Base-by-base conservation (phyloP, 148 eudicot genomes). In the Simmondsia chinensis region DNA sequence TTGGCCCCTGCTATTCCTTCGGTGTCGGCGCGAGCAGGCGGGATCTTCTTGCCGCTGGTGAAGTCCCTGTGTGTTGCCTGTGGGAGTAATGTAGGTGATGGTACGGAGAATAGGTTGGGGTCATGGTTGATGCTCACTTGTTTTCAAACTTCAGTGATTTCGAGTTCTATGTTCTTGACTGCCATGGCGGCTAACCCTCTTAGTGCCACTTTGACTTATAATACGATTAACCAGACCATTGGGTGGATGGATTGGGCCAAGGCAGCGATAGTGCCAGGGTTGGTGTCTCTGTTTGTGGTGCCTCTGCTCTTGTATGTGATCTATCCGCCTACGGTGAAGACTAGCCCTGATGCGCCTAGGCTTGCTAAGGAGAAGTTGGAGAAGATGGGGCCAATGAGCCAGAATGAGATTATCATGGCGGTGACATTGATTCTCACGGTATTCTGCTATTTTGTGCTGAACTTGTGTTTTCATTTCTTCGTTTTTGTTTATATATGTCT, bases 231-330 rank as follows among this genome's bases (percentile, higher is more conserved):
- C 31, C 62, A 70, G 68, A 56, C 80, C 0, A 89, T 89, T 56
- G 93, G 95, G 44, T 89, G 97, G 97, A 82, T 77, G 73, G 97
- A 89, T 74, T 89, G 97, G 97, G 97, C 97, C 2, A 82, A 75
- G 67, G 97, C 93, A 0, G 95, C 97, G 0, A 61, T 89, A n/a
- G 97, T 89, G 6, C 97, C 97, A 0, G 97, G 97, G 1, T 43
- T 89, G 67, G 82, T 79, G n/a, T 84, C 97, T 6, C 57, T 89
- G 74, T 38, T 84, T 53, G 82, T 89, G 39, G 93, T 89, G 13
- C 97, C 97, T 3, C 33, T 76, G 50, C 11, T 89, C 43, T 51
- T 89, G 83, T 89, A 85, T 61, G 4, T 85, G 28, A 28, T 85
- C 21, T 89, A 89, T 60, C 97, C 97, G 3, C 97, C 95, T 0